These are phyloP conservation scores for Penicillium daleae DNA, from an alignment of 495 filamentous ascomycete species.

Conservation along the genomic window DNA sequence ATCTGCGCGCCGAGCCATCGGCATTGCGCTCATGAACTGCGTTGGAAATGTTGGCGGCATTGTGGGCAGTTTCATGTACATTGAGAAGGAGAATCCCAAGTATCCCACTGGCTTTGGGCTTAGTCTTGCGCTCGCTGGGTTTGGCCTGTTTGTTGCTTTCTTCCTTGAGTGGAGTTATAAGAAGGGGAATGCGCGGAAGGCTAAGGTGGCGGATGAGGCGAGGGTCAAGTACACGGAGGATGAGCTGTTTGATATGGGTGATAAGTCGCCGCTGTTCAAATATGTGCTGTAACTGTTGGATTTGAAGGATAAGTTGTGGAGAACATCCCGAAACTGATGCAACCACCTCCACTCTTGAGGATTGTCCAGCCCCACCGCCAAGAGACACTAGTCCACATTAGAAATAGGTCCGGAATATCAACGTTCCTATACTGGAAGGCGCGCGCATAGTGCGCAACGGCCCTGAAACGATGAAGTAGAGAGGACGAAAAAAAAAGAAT, in stretches of 20 bases:
- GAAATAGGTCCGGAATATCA: too few relatives aligned
- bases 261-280: constrained; percentile 46
- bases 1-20: constrained; percentile 39
- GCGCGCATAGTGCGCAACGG: too few relatives aligned
- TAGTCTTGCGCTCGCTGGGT: constrained; percentile 30
- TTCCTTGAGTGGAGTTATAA: constrained; percentile 26
- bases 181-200: constrained; percentile 30
- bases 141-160: constrained; percentile 26
- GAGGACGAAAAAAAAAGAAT: too few relatives aligned
- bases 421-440: too few relatives aligned
- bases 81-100: constrained; percentile 32
- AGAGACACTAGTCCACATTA: too few relatives aligned
- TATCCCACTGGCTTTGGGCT: constrained; percentile 41
- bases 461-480: too few relatives aligned
- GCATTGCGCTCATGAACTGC: constrained; percentile 40
- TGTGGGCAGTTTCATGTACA: constrained; percentile 41
- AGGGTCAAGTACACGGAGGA: constrained; percentile 35
- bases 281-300: constrained; percentile 22
- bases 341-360: too few relatives aligned
- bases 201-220: constrained; percentile 4
- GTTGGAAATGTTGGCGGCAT: constrained; percentile 43
- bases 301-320: too few relatives aligned
- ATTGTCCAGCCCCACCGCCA: too few relatives aligned
- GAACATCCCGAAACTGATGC: too few relatives aligned
- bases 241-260: constrained; percentile 46